Evolutionary conservation across 352 stramenopile genomes (phyloP).

Genomic region (Saprolegnia parasitica): DNA sequence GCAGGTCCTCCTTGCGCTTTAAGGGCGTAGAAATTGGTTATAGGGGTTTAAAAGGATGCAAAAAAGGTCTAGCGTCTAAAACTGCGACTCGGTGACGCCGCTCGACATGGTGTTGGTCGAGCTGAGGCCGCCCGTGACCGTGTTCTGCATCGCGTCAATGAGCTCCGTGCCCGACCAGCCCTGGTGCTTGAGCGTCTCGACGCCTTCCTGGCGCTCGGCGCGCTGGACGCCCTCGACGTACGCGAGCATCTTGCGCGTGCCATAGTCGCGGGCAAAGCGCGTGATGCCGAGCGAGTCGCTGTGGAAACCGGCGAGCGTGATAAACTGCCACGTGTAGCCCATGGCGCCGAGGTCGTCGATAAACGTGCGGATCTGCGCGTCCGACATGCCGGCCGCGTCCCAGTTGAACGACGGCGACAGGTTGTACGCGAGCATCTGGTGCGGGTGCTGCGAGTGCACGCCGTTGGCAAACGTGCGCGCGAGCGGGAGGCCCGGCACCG

Average conservation of each 20-base stretch:
- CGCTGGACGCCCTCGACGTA: slow-evolving; percentile 97
- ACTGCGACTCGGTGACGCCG: slow-evolving; percentile 97
- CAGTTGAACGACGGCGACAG: slow-evolving; percentile 98
- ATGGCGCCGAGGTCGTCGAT: slow-evolving; percentile 93
- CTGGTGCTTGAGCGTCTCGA: slow-evolving; percentile 97
- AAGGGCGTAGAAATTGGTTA: too few relatives aligned
- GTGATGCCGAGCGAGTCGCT: slow-evolving; percentile 95
- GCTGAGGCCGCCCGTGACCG: slow-evolving; percentile 91
- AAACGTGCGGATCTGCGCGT: slow-evolving; percentile 91
- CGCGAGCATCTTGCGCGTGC: slow-evolving; percentile 87
- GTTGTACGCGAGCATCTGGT: slow-evolving; percentile 99
- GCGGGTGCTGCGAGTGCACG: slow-evolving; percentile 86
- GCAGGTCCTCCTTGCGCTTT: too few relatives aligned
- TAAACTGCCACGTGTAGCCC: slow-evolving; percentile 98
- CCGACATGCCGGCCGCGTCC: slow-evolving; percentile 94
- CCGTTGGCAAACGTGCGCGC: slow-evolving; percentile 92
- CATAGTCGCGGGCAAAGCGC: slow-evolving; percentile 91
- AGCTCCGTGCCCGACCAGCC: slow-evolving; percentile 96
- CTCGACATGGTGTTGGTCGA: slow-evolving; percentile 97
- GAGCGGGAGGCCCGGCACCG: slow-evolving; percentile 91
- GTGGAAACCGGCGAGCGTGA: slow-evolving; percentile 98
- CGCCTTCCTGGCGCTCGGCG: slow-evolving; percentile 90
- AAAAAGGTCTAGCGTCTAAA: slow-evolving; percentile 62
- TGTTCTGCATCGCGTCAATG: slow-evolving; percentile 95
- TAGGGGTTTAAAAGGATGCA: neutral